phyloP scores from a whole-genome alignment of 768 basidiomycete genomes.

The Calvatia gigantea region DNA sequence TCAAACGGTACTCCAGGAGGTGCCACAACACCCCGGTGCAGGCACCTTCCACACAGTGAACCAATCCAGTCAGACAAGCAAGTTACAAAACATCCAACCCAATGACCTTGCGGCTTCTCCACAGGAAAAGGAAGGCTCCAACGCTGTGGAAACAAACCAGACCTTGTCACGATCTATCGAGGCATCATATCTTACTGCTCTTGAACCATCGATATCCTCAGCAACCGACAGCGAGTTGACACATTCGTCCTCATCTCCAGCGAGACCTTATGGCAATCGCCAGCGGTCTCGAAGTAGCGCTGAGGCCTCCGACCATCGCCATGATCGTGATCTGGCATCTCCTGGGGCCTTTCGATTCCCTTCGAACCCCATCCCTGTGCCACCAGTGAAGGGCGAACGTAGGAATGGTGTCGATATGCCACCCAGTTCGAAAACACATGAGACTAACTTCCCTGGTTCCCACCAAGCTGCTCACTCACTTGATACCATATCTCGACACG shows the following conservation, averaged over 20 bases:
- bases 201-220: neutral
- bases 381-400: neutral
- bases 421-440: neutral
- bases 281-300: slow-evolving; percentile 10
- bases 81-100: neutral
- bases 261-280: slow-evolving; percentile 11
- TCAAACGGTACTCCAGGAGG: neutral
- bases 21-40: no score
- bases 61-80: neutral
- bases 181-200: neutral
- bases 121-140: neutral
- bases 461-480: slow-evolving; percentile 59
- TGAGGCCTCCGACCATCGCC: slow-evolving; percentile 21
- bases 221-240: neutral
- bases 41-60: neutral
- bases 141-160: neutral
- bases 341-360: slow-evolving; percentile 44
- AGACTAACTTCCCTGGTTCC: slow-evolving; percentile 25
- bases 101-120: neutral
- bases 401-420: neutral
- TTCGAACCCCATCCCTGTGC: slow-evolving; percentile 5
- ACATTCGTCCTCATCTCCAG: neutral
- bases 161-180: neutral
- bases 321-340: slow-evolving; percentile 27
- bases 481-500: slow-evolving; percentile 36